phyloP scores from a whole-genome alignment of 2,329 filamentous ascomycete species.

The Hirsutella rhossiliensis region DNA sequence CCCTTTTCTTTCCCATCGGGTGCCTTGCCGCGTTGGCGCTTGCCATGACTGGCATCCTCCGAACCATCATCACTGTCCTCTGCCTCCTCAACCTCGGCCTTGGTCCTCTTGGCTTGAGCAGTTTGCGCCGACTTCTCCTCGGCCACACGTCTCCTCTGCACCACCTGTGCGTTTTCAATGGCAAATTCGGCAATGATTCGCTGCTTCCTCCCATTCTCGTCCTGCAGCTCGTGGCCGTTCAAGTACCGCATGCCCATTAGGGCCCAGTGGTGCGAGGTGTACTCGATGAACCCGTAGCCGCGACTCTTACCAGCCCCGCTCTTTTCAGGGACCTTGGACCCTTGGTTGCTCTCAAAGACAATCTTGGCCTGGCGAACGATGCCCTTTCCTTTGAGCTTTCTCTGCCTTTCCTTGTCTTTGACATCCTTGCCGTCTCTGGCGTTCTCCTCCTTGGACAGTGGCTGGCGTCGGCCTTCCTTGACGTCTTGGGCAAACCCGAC shows the following conservation, averaged over 20 bases:
- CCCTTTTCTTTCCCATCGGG: neutral
- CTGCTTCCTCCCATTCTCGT: conserved; percentile 64
- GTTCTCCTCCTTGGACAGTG: conserved; percentile 82
- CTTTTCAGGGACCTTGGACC: conserved; percentile 69
- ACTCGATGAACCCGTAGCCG: conserved; percentile 97
- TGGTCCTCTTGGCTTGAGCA: conserved; percentile 8
- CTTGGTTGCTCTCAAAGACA: conserved; percentile 79
- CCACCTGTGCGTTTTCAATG: conserved; percentile 94
- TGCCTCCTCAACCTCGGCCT: neutral
- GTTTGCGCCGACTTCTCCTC: conserved; percentile 22
- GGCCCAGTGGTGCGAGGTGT: conserved; percentile 83
- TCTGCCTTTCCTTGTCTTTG: conserved; percentile 64
- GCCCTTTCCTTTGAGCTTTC: conserved; percentile 70
- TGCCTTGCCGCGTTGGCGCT: neutral
- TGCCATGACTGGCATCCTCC: neutral
- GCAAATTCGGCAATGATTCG: conserved; percentile 92
- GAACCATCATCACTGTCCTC: conserved; percentile 19
- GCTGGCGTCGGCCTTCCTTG: conserved; percentile 61
- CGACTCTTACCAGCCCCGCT: conserved; percentile 71
- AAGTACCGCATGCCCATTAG: conserved; percentile 91
- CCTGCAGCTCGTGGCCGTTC: conserved; percentile 60
- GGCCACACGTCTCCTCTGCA: conserved; percentile 51
- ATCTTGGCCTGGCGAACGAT: conserved; percentile 92
- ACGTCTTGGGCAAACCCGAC: conserved; percentile 90
- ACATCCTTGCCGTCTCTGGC: conserved; percentile 69